These are phyloP conservation scores for Alternaria ventricosa DNA, from an alignment of 2,329 filamentous ascomycete species.

Conservation along the genomic window DNA sequence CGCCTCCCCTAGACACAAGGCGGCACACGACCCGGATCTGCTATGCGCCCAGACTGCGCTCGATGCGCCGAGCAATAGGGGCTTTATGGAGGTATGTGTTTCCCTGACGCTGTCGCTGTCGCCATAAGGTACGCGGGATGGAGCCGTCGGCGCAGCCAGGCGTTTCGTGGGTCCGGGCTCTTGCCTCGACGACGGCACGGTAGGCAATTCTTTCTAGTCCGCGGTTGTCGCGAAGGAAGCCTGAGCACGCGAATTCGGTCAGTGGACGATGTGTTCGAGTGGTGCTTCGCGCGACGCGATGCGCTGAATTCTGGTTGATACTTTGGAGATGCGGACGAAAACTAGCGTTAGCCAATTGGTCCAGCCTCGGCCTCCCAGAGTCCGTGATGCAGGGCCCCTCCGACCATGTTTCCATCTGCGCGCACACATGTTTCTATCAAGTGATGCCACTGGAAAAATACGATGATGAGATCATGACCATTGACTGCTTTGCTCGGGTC, in stretches of 20 bases:
- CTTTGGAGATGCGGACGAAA: slow-evolving; percentile 14
- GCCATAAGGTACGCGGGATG: slow-evolving; percentile 23
- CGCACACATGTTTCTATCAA: slow-evolving; percentile 4
- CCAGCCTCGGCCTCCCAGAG: slow-evolving; percentile 7
- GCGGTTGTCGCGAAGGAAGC: not conserved
- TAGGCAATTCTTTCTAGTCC: not conserved
- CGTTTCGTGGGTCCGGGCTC: slow-evolving; percentile 5
- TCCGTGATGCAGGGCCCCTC: slow-evolving; percentile 8
- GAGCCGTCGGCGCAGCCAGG: slow-evolving; percentile 14
- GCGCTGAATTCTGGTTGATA: slow-evolving; percentile 5
- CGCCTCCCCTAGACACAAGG: slow-evolving; percentile 4
- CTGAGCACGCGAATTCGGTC: not conserved
- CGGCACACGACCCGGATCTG: slow-evolving; percentile 8
- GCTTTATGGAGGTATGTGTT: not conserved
- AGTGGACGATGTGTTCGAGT: slow-evolving; percentile 3
- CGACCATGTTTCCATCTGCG: not conserved
- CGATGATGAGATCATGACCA: not conserved
- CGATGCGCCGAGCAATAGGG: slow-evolving; percentile 13
- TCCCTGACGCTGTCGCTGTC: slow-evolving; percentile 19
- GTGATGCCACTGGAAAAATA: not conserved
- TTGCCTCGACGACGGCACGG: not conserved
- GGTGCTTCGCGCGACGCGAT: slow-evolving; percentile 9
- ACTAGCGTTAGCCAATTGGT: slow-evolving; percentile 7
- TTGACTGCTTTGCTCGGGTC: not conserved
- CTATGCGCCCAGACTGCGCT: slow-evolving; percentile 20